Percentiles rank a stretch among this genome's conserved stretches.
These are phyloP conservation scores for Aurantiochytrium sp. DNA, from an alignment of 108 stramenopile species.

Conservation along the genomic window DNA sequence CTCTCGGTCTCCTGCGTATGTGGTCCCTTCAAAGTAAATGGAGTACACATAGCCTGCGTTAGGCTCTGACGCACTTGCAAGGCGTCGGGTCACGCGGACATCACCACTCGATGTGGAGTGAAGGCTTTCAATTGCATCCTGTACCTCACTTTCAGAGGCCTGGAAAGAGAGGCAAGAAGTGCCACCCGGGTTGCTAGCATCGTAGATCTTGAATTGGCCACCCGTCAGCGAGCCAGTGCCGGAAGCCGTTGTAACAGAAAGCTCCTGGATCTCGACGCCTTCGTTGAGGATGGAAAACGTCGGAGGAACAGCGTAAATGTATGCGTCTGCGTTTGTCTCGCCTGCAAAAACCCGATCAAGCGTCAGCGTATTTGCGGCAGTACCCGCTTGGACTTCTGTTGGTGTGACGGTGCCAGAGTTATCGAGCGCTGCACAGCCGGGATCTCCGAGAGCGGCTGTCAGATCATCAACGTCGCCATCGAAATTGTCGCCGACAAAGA, in stretches of 20 bases:
- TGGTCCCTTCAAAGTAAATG: constrained; percentile 52
- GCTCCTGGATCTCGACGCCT: constrained; percentile 34
- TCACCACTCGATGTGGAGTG: constrained; percentile 20
- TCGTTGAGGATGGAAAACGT: constrained; percentile 29
- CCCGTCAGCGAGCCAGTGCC: neutral
- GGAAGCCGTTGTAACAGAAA: constrained; percentile 25
- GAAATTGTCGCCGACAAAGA: constrained; percentile 53
- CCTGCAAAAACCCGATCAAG: constrained; percentile 39
- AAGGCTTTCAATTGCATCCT: constrained; percentile 39
- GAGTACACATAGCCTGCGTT: constrained; percentile 57
- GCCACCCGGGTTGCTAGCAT: neutral
- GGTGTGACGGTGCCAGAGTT: neutral
- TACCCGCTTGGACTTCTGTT: constrained; percentile 24
- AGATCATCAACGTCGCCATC: constrained; percentile 56
- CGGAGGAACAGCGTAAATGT: constrained; percentile 38
- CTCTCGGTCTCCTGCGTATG: neutral
- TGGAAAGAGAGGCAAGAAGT: constrained; percentile 48
- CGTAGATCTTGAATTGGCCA: neutral
- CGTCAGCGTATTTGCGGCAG: constrained; percentile 43
- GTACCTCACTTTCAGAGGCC: constrained; percentile 48
- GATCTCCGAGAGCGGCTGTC: neutral
- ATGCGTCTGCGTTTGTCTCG: neutral
- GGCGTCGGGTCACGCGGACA: constrained; percentile 52
- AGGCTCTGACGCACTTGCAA: constrained; percentile 48
- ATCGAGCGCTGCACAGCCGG: constrained; percentile 3